Conservation (phyloP, 148 eudicot genomes). For the Selenicereus undatus region DNA sequence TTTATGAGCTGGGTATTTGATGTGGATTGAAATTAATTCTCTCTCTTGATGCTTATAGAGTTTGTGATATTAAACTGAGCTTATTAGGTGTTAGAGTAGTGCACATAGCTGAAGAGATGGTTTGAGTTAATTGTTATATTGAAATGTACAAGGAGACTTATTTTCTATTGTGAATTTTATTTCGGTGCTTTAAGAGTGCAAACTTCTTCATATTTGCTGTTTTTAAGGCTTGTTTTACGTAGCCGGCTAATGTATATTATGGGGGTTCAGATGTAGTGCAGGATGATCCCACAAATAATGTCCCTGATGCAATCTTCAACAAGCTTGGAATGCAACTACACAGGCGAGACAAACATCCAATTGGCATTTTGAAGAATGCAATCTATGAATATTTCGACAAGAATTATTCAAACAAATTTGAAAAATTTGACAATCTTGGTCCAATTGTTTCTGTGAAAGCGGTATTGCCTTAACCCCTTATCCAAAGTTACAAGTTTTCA, state of each 20-base stretch:
- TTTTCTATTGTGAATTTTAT: neutral
- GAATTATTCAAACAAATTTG: constrained; percentile 61
- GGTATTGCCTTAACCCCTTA: no score
- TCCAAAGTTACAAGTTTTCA: no score
- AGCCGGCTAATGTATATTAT: constrained; percentile 19
- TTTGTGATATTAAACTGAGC: neutral
- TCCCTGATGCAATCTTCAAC: constrained; percentile 78
- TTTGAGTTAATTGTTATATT: neutral
- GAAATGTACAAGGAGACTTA: neutral
- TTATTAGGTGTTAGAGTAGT: neutral
- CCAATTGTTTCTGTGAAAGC: constrained; percentile 25
- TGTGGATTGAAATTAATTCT: neutral
- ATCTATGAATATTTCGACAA: constrained; percentile 76
- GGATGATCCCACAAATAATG: constrained; percentile 87
- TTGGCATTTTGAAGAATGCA: constrained; percentile 92
- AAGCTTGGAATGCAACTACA: constrained; percentile 96
- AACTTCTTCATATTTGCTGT: constrained; percentile 10
- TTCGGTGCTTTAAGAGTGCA: neutral
- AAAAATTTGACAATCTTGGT: constrained; percentile 71
- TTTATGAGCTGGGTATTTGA: neutral
- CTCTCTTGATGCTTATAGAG: neutral
- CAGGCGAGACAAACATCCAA: constrained; percentile 66
- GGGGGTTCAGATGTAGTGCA: constrained; percentile 68
- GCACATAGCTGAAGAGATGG: neutral
- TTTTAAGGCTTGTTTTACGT: neutral